Evolutionary conservation across 495 filamentous ascomycete species (phyloP), one percentile per base, ranked within the genome.

Genomic region (Xeromyces bisporus): DNA sequence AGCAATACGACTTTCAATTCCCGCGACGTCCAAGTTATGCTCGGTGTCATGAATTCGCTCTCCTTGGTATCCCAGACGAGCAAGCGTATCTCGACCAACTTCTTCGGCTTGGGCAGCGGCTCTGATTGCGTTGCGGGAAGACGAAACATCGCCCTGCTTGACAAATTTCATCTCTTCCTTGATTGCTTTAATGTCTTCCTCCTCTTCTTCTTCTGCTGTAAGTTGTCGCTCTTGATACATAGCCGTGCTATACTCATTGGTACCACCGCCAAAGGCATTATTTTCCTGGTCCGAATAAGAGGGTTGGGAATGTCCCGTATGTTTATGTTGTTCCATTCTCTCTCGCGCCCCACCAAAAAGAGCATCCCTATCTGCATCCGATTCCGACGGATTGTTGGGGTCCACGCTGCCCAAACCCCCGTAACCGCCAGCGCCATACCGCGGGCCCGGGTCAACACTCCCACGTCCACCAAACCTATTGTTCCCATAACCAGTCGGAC

Each of bases 1-100:
- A 0, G 82, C 82, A n/a, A 75, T 46, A 9, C 66, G 63, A 34
- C 75, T 80, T 39, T 83, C 72, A 23, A 66, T 69, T 3, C 64
- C 53, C 0, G 78, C 74, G 31, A 73, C 58, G 38, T 87, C 77
- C 15, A 89, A 59, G 29, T 78, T 77, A 49, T 64, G 68, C 43
- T 86, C 79, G 1, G 77, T 76, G 40, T 83, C 77, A 50, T 89
- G 72, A 26, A 91, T 67, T 3, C 71, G 65, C 37, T 91, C 82
- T 36, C 72, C 69, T 47, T 92, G 82, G 6, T 62, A 67, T 23
- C 75, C 76, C 6, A 91, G 71, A 23, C 75, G 64, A 13, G 66
- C 73, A 8, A 85, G 56, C 1, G 76, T 86, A 26, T 66, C 62
- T 10, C 69, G 61, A 15, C 75, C 77, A n/a, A 71, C 74, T 36